These are phyloP conservation scores for Amauroascus niger DNA, from an alignment of 2,329 filamentous ascomycete genomes.

Conservation along the genomic window DNA sequence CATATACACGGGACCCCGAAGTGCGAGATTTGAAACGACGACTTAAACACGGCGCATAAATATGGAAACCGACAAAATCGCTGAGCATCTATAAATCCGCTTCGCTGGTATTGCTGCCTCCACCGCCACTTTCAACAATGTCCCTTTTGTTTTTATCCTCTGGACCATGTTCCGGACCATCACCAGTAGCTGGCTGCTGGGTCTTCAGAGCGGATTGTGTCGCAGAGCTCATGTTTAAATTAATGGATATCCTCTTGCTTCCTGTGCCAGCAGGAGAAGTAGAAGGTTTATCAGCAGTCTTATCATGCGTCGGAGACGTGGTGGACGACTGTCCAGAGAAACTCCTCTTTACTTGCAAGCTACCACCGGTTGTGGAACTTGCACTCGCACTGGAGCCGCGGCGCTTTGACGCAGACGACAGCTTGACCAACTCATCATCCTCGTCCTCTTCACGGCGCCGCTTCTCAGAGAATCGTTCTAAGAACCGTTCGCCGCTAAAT, in stretches of 20 bases:
- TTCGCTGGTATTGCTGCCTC: not conserved
- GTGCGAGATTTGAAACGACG: not conserved
- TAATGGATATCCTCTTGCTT: constrained; percentile 35
- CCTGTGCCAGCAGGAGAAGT: constrained; percentile 21
- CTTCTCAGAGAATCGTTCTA: constrained; percentile 53
- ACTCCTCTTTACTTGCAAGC: constrained; percentile 28
- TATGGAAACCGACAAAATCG: not conserved
- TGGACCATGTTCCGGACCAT: not conserved
- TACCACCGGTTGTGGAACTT: constrained; percentile 21
- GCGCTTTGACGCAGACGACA: constrained; percentile 48
- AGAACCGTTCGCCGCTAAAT: not conserved
- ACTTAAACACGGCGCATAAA: not conserved
- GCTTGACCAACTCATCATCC: constrained; percentile 80
- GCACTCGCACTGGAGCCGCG: constrained; percentile 33
- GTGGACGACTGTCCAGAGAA: constrained; percentile 18
- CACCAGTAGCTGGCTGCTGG: not conserved
- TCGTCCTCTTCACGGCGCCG: constrained; percentile 77
- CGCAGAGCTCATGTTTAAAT: constrained; percentile 23
- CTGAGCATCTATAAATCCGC: not conserved
- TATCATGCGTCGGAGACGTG: constrained; percentile 19
- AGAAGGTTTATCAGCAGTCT: not conserved
- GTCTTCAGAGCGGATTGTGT: constrained; percentile 18
- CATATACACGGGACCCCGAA: not conserved
- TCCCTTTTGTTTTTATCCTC: not conserved
- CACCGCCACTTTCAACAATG: not conserved